Percentiles rank a stretch among this genome's conserved stretches.
Conservation (phyloP, 73 alveolate species). For the Paraurostyla sp. region DNA sequence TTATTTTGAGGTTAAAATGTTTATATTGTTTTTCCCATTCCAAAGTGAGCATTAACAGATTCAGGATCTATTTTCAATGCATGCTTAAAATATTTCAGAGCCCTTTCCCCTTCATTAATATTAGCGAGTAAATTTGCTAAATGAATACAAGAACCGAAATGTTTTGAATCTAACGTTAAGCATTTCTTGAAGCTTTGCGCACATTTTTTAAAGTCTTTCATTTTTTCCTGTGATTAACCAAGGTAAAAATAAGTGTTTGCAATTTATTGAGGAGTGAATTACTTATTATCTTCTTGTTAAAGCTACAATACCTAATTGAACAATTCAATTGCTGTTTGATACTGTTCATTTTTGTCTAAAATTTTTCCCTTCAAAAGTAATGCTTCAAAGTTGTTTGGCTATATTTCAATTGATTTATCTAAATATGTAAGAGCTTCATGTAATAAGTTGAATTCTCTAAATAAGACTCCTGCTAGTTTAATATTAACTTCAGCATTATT, state of each 20-base stretch:
- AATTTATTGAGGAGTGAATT: background rate
- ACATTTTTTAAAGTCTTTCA: slow-evolving; percentile 72
- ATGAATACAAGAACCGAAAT: slow-evolving; percentile 81
- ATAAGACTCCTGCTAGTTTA: slow-evolving; percentile 47
- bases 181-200: slow-evolving; percentile 66
- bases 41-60: slow-evolving; percentile 74
- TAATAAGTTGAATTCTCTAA: slow-evolving; percentile 30
- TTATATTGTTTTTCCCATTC: slow-evolving; percentile 77
- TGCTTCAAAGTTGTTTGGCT: slow-evolving; percentile 60
- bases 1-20: slow-evolving; percentile 68
- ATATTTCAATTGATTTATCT: slow-evolving; percentile 34
- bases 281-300: background rate
- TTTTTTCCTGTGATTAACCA: slow-evolving; percentile 64
- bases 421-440: slow-evolving; percentile 7
- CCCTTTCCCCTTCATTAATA: slow-evolving; percentile 74
- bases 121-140: slow-evolving; percentile 80
- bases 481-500: background rate
- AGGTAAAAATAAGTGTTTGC: slow-evolving; percentile 64
- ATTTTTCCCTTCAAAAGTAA: slow-evolving; percentile 25
- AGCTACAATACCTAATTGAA: slow-evolving; percentile 40
- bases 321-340: slow-evolving; percentile 49
- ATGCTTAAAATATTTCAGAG: slow-evolving; percentile 82
- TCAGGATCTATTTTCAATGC: slow-evolving; percentile 82
- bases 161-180: slow-evolving; percentile 55
- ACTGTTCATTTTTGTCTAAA: slow-evolving; percentile 17